phyloP scores from a whole-genome alignment of 805 yeast genomes.

The Saturnispora hagleri region DNA sequence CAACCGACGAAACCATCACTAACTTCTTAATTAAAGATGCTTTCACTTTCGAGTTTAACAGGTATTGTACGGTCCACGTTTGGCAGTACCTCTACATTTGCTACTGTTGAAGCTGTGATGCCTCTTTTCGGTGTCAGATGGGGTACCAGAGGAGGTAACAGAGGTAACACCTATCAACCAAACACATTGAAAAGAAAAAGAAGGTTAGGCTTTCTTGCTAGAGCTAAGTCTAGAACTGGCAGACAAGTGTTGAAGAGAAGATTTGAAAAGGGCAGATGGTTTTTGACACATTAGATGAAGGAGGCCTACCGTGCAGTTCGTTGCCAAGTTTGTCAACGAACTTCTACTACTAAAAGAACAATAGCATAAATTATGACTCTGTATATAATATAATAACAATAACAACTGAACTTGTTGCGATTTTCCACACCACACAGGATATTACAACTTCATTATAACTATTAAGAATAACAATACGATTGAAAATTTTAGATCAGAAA shows the following conservation, averaged over 20 bases:
- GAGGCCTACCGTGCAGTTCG: neutral
- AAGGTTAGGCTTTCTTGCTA: slow-evolving; percentile 79
- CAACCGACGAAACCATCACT: neutral
- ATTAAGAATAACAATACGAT: too few species aligned
- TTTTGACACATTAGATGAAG: slow-evolving; percentile 53
- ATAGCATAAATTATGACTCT: neutral
- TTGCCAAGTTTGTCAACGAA: neutral
- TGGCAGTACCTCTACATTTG: neutral
- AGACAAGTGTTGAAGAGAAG: slow-evolving; percentile 71
- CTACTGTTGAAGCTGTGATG: neutral
- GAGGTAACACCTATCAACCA: slow-evolving; percentile 96
- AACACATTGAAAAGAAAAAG: slow-evolving; percentile 85
- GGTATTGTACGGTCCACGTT: neutral
- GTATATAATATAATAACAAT: neutral
- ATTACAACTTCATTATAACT: too few species aligned
- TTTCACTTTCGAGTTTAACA: neutral
- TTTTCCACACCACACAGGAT: too few species aligned
- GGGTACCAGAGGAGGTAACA: slow-evolving; percentile 55
- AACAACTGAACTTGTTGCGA: too few species aligned
- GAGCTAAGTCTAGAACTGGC: slow-evolving; percentile 67
- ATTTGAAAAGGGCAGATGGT: slow-evolving; percentile 89
- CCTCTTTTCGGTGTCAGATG: slow-evolving; percentile 20
- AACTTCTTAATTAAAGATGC: neutral
- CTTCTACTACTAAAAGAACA: neutral
- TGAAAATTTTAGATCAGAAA: too few species aligned